A percentile compares a stretch with the other conserved stretches of the same genome.
phyloP scores from a whole-genome alignment of 1,139 yeast species.

The Sugiyamaella novakii region DNA sequence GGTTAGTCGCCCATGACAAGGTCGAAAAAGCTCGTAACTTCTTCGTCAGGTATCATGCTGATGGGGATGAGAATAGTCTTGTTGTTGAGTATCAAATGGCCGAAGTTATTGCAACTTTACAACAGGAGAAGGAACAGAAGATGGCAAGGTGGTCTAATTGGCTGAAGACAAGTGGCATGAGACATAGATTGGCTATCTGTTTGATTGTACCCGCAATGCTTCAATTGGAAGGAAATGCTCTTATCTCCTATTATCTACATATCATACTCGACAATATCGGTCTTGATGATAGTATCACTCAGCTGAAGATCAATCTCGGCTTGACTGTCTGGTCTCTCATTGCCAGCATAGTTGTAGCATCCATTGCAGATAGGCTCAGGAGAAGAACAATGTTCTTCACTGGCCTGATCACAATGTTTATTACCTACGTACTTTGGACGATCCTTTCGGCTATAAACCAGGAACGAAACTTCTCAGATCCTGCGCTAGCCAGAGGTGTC shows the following conservation, averaged over 20 bases:
- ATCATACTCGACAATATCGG: conserved; percentile 27
- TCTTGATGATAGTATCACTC: conserved; percentile 22
- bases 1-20: conserved; percentile 51
- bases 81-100: conserved; percentile 27
- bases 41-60: conserved; percentile 32
- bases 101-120: conserved; percentile 11
- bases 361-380: conserved; percentile 24
- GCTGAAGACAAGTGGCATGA: conserved; percentile 31
- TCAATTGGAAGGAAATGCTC: conserved; percentile 25
- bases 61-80: conserved; percentile 27
- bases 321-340: conserved; percentile 19
- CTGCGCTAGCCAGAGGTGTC: conserved; percentile 9
- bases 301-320: conserved; percentile 24
- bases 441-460: conserved; percentile 10
- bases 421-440: conserved; percentile 9
- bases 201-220: conserved; percentile 20
- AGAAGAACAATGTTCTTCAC: conserved; percentile 22
- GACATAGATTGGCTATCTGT: conserved; percentile 42
- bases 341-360: conserved; percentile 24
- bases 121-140: conserved; percentile 25
- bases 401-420: conserved; percentile 2
- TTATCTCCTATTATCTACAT: conserved; percentile 27
- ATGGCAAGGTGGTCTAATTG: conserved; percentile 22
- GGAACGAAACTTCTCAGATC: conserved; percentile 5
- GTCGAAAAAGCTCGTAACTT: conserved; percentile 49